These are phyloP conservation scores for Mycena olivaceomarginata DNA, from an alignment of 768 basidiomycete genomes.

Conservation along the genomic window DNA sequence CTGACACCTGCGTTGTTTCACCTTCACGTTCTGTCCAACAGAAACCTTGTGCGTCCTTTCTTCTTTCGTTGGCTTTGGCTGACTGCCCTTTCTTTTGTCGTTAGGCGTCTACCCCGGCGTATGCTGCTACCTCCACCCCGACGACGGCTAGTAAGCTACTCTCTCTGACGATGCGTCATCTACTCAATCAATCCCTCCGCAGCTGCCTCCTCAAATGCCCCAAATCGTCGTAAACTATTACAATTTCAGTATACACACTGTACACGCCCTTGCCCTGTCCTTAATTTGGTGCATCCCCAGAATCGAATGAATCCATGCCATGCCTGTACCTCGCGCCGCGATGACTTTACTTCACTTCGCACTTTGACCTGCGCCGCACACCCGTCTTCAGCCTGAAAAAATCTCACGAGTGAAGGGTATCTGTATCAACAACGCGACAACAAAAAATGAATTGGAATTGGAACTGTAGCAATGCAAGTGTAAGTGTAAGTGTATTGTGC, in stretches of 20 bases:
- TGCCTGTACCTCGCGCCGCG: not conserved
- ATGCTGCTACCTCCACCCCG: slow-evolving; percentile 37
- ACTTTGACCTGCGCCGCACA: not conserved
- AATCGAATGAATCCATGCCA: not conserved
- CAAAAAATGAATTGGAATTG: not conserved
- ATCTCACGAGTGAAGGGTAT: not conserved
- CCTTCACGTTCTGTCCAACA: not conserved
- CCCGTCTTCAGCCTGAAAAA: no score
- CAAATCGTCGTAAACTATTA: not conserved
- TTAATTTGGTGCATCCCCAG: not conserved
- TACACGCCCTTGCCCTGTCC: no score
- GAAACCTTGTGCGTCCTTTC: slow-evolving; percentile 18
- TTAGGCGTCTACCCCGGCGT: not conserved
- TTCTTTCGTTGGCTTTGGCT: not conserved
- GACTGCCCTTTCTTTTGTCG: not conserved
- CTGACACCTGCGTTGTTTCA: not conserved
- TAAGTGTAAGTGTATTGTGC: slow-evolving; percentile 35
- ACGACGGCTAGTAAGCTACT: slow-evolving; percentile 26
- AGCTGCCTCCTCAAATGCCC: slow-evolving; percentile 26
- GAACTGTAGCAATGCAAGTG: slow-evolving; percentile 39
- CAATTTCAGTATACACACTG: no score
- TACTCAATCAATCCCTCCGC: not conserved
- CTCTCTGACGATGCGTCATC: not conserved
- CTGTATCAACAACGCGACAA: slow-evolving; percentile 13
- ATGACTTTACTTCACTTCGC: not conserved